Base-by-base conservation (phyloP, 164 flowering plant genomes). In the Liriodendron chinense region DNA sequence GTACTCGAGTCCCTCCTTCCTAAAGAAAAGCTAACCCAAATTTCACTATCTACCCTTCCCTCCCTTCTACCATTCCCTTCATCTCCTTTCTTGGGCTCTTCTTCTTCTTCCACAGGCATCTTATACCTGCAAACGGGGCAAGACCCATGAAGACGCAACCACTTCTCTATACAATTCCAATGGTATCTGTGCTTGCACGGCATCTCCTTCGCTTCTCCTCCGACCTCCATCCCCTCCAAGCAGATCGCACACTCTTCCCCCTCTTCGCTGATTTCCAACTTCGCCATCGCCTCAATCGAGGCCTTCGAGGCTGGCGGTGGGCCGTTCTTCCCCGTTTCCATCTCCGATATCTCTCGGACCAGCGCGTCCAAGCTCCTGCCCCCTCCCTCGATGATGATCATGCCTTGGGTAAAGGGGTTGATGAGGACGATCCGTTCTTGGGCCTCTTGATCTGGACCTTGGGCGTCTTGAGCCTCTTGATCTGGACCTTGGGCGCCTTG, bases 111-210 rank as follows among this genome's bases (percentile, higher is more conserved):
- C 53, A 83, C 81, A 34, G 96, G 96, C 92, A 93, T 86, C 80
- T 80, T 74, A 65, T 75, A 84, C 80, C 98, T 79, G 76, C 98
- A 93, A 82, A 92, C 83, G 22, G 98, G 98, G 74, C 98, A 93
- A 49, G 89, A 83, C 76, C 98, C 96, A 81, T 89, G 92, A 61
- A 92, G 80, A 77, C 81, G 82, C 64, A 92, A 68, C 98, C 98
- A 93, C 84, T 84, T 89, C 79, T 85, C 92, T 16, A 93, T 82
- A 75, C 96, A 92, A 13, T 66, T 74, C 1, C 78, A 83, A 61
- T 90, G 96, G 75, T 88, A 93, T 74, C 74, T 83, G 64, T 92
- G 98, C 82, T 84, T 85, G 71, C 98, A 92, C 1, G 92, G 94
- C 94, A 92, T 90, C 81, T 86, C 89, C 66, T 82, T 92, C 5